Base-by-base conservation (phyloP, 2,329 filamentous ascomycete species). In the Monosporascus sp. region DNA sequence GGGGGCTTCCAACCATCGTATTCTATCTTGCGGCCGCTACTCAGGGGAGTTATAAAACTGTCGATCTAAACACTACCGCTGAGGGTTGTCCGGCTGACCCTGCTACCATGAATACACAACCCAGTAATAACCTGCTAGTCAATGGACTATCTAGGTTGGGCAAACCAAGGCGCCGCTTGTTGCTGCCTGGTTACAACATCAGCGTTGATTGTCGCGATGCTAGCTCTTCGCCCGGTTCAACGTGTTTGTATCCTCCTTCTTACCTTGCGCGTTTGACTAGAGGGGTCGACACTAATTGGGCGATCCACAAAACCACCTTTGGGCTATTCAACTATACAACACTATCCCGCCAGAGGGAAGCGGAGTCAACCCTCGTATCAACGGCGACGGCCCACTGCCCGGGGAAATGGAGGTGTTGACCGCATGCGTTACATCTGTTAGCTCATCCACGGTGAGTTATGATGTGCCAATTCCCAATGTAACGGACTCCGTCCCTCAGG, bases 131-230 rank as follows among this genome's bases (percentile, higher is more conserved):
- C 37, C 61, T 80, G 2, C 73, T 80, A 4, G 65, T 77, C 2
- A 65, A 73, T 24, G 68, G 81, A 41, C 73, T 76, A 54, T 59
- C 69, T 1, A 74, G 69, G 24, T 69, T 70, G 14, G 66, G 63
- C 2, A 31, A 27, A 9, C n/a, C 43, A n/a, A 16, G 2, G 20
- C 60, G 60, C 0, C 67, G 68, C 5, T 56, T 74, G 5, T 64
- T 82, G 1, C 79, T 78, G 0, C 64, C 75, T 1, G 78, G 78
- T 2, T 81, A 81, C 55, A 77, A 78, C n/a, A 63, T 79, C 38
- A 76, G 68, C 26, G 75, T 82, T 58, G 82, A 82, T 57, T 74
- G 76, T 26, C 78, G 78, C 1, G 63, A 65, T 2, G 67, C 81
- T 48, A 64, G 68, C 46, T 67, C 68, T 5, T 63, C 70, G 8